phyloP scores from a whole-genome alignment of 164 flowering plant species.

The Stephania japonica region DNA sequence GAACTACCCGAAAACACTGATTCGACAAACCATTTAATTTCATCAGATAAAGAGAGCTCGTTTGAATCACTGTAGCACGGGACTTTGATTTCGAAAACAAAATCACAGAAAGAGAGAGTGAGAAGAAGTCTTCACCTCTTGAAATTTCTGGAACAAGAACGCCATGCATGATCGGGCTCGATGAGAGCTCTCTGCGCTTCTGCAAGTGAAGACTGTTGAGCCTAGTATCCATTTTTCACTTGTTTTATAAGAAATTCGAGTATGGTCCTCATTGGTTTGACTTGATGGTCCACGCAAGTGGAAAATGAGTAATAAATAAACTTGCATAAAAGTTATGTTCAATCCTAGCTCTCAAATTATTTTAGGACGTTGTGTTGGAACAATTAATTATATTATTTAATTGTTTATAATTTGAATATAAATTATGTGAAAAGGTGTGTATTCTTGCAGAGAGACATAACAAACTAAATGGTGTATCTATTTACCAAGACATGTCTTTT shows the following conservation, averaged over 20 bases:
- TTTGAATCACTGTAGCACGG: neutral
- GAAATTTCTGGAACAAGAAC: constrained; percentile 25
- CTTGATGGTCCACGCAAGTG: neutral
- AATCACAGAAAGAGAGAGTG: neutral
- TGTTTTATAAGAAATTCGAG: neutral
- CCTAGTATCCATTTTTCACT: neutral
- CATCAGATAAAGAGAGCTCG: neutral
- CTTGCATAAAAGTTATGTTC: no score
- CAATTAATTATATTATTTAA: no score
- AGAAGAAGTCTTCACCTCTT: constrained; percentile 13
- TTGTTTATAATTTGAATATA: no score
- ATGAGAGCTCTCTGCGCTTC: no score
- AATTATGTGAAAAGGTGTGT: no score
- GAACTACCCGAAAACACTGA: neutral
- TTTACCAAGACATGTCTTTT: no score
- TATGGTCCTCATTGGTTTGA: neutral
- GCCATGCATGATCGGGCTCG: constrained; percentile 20
- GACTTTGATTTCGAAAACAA: neutral
- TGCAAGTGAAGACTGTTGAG: neutral
- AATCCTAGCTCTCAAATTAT: no score
- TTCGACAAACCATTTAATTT: neutral
- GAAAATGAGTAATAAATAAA: no score
- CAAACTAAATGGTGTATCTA: no score
- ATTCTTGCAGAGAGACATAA: no score
- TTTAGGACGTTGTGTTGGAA: no score